Evolutionary conservation across 306 rosid species (phyloP).

Genomic region (Rosa rugosa): DNA sequence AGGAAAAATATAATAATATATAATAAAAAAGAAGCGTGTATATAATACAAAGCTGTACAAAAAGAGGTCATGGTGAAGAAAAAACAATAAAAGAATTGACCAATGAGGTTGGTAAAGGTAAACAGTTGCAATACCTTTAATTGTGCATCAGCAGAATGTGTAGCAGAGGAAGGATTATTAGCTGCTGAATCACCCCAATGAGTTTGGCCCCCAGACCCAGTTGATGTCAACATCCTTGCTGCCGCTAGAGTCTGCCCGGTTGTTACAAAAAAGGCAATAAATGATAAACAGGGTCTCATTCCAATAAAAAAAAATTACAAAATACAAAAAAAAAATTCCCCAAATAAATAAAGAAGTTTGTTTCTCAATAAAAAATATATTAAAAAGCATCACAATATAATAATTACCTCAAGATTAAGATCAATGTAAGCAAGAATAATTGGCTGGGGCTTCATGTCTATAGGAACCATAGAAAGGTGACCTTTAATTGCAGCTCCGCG

Average conservation of each 20-base stretch:
- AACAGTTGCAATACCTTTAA: conserved; percentile 59
- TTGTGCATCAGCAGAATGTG: conserved; percentile 93
- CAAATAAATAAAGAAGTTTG: too few species aligned
- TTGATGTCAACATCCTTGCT: conserved; percentile 97
- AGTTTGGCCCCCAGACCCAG: conserved; percentile 93
- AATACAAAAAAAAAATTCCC: background rate
- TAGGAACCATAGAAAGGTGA: conserved; percentile 99
- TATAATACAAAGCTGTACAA: background rate
- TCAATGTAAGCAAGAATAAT: conserved; percentile 98
- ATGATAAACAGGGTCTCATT: background rate
- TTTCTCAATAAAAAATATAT: background rate
- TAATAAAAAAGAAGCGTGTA: background rate
- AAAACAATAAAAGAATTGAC: background rate
- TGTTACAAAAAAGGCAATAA: background rate
- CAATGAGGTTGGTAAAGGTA: background rate
- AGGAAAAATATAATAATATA: background rate
- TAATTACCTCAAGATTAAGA: conserved; percentile 89
- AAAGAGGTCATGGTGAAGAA: background rate
- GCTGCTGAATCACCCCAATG: conserved; percentile 93
- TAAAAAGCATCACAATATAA: background rate
- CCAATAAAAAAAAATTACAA: background rate
- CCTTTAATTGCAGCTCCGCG: conserved; percentile 99
- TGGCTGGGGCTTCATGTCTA: conserved; percentile 95
- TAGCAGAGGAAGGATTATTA: conserved; percentile 81
- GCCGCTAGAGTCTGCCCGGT: conserved; percentile 86